Percentiles rank a stretch among this genome's conserved stretches.
Conservation (phyloP, 192 early-diverging fungal species). For the Gryganskiella cystojenkinii region DNA sequence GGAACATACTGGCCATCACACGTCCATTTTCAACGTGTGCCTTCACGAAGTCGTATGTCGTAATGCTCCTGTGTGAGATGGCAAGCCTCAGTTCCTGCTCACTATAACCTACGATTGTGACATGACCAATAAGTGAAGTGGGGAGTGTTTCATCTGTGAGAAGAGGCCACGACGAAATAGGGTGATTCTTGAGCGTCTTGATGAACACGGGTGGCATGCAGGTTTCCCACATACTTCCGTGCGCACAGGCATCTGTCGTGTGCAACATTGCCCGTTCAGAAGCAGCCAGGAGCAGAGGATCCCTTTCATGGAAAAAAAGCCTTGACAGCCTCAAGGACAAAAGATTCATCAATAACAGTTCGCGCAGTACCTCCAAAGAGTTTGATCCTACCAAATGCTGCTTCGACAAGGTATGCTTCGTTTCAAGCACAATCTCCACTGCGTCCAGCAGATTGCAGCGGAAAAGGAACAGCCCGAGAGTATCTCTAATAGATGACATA, state of each 20-base stretch:
- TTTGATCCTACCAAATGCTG: constrained; percentile 31
- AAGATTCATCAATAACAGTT: constrained; percentile 33
- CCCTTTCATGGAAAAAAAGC: constrained; percentile 20
- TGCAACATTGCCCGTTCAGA: constrained; percentile 32
- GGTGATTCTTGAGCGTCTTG: constrained; percentile 26
- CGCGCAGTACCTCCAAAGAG: constrained; percentile 16
- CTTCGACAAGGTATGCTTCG: constrained; percentile 18
- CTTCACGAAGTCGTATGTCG: constrained; percentile 15
- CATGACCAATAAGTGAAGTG: constrained; percentile 14
- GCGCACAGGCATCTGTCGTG: constrained; percentile 6
- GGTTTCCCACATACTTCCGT: constrained; percentile 36
- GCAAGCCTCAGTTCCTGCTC: constrained; percentile 15
- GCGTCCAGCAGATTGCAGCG: constrained; percentile 19
- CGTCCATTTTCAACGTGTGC: constrained; percentile 13
- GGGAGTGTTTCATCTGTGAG: constrained; percentile 15
- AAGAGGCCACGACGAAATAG: constrained; percentile 33
- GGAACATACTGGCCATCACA: constrained; percentile 5
- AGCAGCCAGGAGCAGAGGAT: constrained; percentile 16
- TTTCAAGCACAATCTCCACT: constrained; percentile 11
- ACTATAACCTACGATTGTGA: constrained; percentile 22
- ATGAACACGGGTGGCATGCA: constrained; percentile 24
- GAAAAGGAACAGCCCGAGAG: constrained; percentile 25
- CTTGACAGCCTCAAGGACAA: constrained; percentile 6
- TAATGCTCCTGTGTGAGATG: constrained; percentile 10
- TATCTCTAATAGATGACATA: background rate